Evolutionary conservation across 163 green algal species (phyloP).

Genomic region (Picocystis sp.): DNA sequence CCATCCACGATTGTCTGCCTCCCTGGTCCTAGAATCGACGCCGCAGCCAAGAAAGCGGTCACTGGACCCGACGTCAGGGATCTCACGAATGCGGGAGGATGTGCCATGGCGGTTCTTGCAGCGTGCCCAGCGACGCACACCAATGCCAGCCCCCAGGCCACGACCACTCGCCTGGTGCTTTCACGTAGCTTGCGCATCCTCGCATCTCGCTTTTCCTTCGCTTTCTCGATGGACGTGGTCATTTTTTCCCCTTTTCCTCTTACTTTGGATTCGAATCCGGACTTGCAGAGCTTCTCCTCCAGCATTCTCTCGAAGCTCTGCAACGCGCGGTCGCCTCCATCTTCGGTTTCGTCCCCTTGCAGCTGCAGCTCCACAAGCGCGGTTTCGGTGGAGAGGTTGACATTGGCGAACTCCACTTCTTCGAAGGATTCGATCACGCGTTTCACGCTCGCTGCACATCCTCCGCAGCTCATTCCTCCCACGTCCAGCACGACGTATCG

Average conservation of each 20-base stretch:
- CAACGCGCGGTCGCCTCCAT: too few relatives aligned
- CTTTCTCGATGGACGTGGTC: constrained; percentile 6
- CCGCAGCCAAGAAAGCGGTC: background rate
- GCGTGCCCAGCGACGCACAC: constrained; percentile 56
- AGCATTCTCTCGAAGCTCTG: constrained; percentile 8
- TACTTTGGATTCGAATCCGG: constrained; percentile 26
- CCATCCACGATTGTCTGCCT: constrained; percentile 57
- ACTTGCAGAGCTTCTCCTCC: constrained; percentile 23
- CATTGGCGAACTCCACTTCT: constrained; percentile 11
- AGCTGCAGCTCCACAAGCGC: constrained; percentile 54
- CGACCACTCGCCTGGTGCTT: constrained; percentile 41
- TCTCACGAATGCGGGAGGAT: constrained; percentile 33
- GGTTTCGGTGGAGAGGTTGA: constrained; percentile 75
- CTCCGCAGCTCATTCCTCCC: constrained; percentile 70
- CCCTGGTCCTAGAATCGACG: constrained; percentile 44
- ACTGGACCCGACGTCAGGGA: background rate
- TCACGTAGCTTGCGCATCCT: constrained; percentile 31
- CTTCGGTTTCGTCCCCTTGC: background rate
- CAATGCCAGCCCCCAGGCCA: constrained; percentile 64
- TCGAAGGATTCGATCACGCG: constrained; percentile 42
- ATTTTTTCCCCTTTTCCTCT: background rate
- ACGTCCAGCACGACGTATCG: constrained; percentile 50
- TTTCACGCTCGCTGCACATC: constrained; percentile 61
- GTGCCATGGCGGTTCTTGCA: constrained; percentile 43
- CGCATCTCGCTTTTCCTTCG: constrained; percentile 37